Base-by-base conservation (phyloP, 2,329 filamentous ascomycete species). In the Colletotrichum sp. region DNA sequence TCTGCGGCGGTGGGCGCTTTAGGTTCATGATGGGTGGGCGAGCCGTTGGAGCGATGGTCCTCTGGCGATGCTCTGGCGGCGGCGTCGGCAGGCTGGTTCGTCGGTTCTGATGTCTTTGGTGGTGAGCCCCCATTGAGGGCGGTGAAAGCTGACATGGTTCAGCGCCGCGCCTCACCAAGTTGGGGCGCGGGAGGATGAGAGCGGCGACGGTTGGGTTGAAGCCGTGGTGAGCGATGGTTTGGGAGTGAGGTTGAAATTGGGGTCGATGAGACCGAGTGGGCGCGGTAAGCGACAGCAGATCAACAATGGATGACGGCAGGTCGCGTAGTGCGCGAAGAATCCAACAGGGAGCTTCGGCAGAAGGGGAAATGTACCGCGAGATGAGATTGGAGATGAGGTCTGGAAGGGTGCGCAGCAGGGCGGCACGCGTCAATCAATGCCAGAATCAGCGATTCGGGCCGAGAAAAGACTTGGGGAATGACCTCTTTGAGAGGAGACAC, bases 51-150 rank as follows among this genome's bases (percentile, higher is more conserved):
- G 79, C 82, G 39, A 18, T 44, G 82, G 76, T 87, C 85, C 21
- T 84, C 83, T 16, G 81, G 79, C n/a, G 81, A 73, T 39, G 83
- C 73, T 63, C 81, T 80, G 39, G 16, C 16, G 73, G 82, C 84
- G 49, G 83, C 79, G 21, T 82, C 80, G 24, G 78, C 77, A 39
- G 79, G 73, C 24, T 86, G 82, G 74, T 83, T 84, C 55, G 79
- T 80, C 28, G 81, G 80, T 74, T 87, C 87, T 59, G 84, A 80
- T 30, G 82, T 81, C 78, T 86, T 89, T 62, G 87, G 88, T 63
- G 87, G 88, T 76, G 88, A 89, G 79, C 83, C 86, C 78, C 88
- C 87, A 77, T 89, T 89, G n/a, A 90, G 86, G 78, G 88, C 87
- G 34, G 85, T 89, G 76, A 90, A 90, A n/a, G 86, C 82, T 52